Base-by-base conservation (phyloP, 2,329 filamentous ascomycete genomes). In the Helicocarpus griseus region DNA sequence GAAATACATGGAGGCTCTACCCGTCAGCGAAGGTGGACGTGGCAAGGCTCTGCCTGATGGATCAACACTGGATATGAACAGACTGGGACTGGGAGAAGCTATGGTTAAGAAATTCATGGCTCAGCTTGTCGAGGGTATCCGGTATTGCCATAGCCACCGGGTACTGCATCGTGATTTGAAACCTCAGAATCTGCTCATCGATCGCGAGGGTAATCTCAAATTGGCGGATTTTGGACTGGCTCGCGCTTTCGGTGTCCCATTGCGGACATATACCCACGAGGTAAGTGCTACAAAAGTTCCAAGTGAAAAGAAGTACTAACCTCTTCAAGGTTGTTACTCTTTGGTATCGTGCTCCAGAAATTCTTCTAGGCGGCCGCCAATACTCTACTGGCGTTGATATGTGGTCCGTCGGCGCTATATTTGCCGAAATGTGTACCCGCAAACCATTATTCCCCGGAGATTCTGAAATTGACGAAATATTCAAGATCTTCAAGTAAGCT, bases 171-270 rank as follows among this genome's bases (percentile, higher is more conserved):
- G 93, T 63, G 93, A 98, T 65, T 96, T 98, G 73, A 98, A 98
- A 70, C 93, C 93, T 35, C 93, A 98, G 70, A 98, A 98, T 70
- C 97, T 98, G 53, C 80, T 98, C 31, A 93, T 98, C 8, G 95
- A 93, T 1, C 80, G 82, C 57, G 86, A 95, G 11, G 89, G 88
- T 53, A 94, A 95, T 70, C 93, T 98, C 61, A 98, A 98, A 74
- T 95, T 98, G 62, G 93, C 93, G 63, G 93, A 98, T 68, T 98
- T 98, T 71, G 93, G 93, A 57, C 80, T 98, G 14, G 93, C 93
- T 13, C 81, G 93, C 63, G 90, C 90, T 5, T 95, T 95, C 65
- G 89, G 89, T 69, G 89, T 95, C 14, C 89, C 89, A 3, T 75
- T 95, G 61, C 80, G 89, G 61, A 95, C 89, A 49, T 95, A 95